Percentiles rank a stretch among this genome's conserved stretches.
phyloP scores from a whole-genome alignment of 2,329 filamentous ascomycete genomes.

The Cladosporium colombiae region DNA sequence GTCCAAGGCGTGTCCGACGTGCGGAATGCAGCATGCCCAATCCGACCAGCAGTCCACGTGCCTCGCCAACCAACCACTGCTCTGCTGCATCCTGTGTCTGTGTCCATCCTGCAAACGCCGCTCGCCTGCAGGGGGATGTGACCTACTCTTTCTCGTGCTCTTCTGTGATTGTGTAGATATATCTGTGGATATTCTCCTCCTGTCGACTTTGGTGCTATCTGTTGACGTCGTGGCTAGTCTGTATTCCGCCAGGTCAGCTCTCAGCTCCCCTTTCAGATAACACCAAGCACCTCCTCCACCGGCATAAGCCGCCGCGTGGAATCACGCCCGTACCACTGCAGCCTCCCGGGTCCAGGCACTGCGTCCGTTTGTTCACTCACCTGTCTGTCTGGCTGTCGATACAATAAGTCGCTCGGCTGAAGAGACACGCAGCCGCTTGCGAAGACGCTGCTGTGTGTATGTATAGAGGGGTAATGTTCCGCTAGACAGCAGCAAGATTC shows the following conservation, averaged over 20 bases:
- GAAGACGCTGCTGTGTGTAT: neutral
- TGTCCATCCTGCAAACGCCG: constrained; percentile 2
- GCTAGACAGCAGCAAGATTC: neutral
- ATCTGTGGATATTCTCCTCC: neutral
- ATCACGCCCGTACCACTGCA: constrained; percentile 13
- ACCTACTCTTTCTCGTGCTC: neutral
- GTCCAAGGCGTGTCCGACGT: constrained; percentile 4
- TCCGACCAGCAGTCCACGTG: constrained; percentile 14
- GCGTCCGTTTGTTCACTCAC: constrained; percentile 7
- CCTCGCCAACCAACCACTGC: constrained; percentile 1
- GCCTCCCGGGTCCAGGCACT: neutral
- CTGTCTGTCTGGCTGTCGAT: neutral
- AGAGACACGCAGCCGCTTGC: neutral
- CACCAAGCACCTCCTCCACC: neutral
- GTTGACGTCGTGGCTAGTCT: neutral
- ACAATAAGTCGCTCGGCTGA: neutral
- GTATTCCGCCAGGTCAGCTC: constrained; percentile 4
- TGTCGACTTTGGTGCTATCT: neutral
- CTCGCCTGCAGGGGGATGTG: neutral
- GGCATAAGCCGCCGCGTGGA: neutral
- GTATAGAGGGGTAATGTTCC: neutral
- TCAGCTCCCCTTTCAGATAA: constrained; percentile 2
- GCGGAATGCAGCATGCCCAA: constrained; percentile 13
- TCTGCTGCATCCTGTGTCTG: neutral
- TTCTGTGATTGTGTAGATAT: neutral